Base-by-base conservation (phyloP, 2,329 filamentous ascomycete species). In the Xylariaceae sp. region DNA sequence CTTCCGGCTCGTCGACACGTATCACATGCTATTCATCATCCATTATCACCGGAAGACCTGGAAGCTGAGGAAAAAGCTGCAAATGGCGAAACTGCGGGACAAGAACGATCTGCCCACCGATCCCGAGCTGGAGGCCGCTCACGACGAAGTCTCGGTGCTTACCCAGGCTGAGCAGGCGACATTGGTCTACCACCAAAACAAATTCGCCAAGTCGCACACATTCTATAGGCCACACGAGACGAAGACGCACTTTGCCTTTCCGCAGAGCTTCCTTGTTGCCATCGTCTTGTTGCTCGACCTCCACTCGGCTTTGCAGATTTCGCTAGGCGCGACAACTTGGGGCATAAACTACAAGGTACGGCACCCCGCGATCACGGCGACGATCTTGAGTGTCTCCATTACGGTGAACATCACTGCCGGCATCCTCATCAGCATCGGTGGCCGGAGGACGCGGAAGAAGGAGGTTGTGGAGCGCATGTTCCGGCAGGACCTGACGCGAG, bases 221-320 rank as follows among this genome's bases (percentile, higher is more conserved):
- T 94, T 90, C 61, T 94, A 94, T 69, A 89, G 89, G 54, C 86
- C 87, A 0, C 83, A 94, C 60, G 87, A 94, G 62, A 94, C 87
- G 0, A 70, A 78, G 23, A 94, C 87, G 0, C 87, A 94, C 57
- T 73, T 79, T 56, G 83, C 87, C 0, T 94, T 94, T 46, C 85
- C 87, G 0, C 67, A 89, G 1, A 72, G 74, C 21, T 69, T 88
- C 5, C 77, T 94, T 21, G 72, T 92, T 26, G 79, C 84, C 41
- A 81, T 90, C 42, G 82, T 90, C n/a, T 69, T 86, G 5, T 67
- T 94, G 2, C 71, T 92, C 3, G 87, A 94, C 59, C 81, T 75
- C 45, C 87, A 94, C 64, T 88, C 83, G 4, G 68, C 85, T 23
- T 73, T 94, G 28, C 87, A 94, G 57, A 86, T 94, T 51, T 76